These are phyloP conservation scores for Leptographium procerum DNA, from an alignment of 2,329 filamentous ascomycete species.

Conservation along the genomic window DNA sequence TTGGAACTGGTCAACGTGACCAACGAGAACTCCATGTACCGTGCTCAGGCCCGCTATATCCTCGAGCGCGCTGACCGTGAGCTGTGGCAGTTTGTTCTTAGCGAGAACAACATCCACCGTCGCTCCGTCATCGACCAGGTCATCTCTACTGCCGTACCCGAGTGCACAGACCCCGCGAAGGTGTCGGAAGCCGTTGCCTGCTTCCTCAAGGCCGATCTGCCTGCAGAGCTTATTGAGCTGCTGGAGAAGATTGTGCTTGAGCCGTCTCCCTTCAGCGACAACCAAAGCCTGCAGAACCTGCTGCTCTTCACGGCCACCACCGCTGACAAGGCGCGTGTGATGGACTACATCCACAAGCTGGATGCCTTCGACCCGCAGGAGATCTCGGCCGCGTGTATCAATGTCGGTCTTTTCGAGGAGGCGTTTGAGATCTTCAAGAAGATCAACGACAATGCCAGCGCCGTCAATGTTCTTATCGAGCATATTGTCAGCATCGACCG, in stretches of 20 bases:
- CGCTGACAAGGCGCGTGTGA: slow-evolving; percentile 86
- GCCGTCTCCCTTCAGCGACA: slow-evolving; percentile 97
- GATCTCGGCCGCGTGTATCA: slow-evolving; percentile 85
- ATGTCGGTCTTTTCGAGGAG: slow-evolving; percentile 90
- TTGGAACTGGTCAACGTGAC: slow-evolving; percentile 94
- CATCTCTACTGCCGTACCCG: slow-evolving; percentile 85
- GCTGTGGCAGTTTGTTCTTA: slow-evolving; percentile 90
- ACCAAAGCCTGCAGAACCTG: slow-evolving; percentile 89
- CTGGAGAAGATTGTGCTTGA: slow-evolving; percentile 99
- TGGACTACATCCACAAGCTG: slow-evolving; percentile 91
- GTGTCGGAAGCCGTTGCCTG: slow-evolving; percentile 89
- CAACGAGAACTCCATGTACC: slow-evolving; percentile 99
- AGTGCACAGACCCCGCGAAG: slow-evolving; percentile 85
- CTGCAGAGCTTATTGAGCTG: slow-evolving; percentile 88
- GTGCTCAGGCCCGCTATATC: slow-evolving; percentile 90
- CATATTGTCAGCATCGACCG: slow-evolving; percentile 97
- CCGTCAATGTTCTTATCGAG: slow-evolving; percentile 86
- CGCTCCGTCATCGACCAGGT: slow-evolving; percentile 93
- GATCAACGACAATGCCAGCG: slow-evolving; percentile 75
- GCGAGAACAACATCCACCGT: slow-evolving; percentile 89
- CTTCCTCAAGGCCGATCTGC: slow-evolving; percentile 83
- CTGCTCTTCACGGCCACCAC: slow-evolving; percentile 94
- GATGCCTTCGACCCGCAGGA: slow-evolving; percentile 85
- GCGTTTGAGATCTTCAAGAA: slow-evolving; percentile 99
- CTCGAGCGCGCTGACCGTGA: slow-evolving; percentile 81